phyloP scores from a whole-genome alignment of 495 filamentous ascomycete species.

The Entonaema liquescens region DNA sequence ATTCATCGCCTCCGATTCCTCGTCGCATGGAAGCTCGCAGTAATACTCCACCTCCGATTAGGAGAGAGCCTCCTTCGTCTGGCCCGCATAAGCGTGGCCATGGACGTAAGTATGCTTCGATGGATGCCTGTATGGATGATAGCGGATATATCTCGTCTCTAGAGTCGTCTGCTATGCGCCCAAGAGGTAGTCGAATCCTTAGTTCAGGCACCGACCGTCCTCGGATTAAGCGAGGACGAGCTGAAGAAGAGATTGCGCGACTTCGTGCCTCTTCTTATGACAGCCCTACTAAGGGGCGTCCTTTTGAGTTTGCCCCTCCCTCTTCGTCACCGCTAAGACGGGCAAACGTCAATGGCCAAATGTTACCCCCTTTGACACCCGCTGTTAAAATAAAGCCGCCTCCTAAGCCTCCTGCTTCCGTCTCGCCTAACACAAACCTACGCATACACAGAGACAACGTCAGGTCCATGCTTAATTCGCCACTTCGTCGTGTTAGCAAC shows the following conservation, averaged over 20 bases:
- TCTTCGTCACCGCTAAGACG: conserved; percentile 71
- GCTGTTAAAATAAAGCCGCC: conserved; percentile 86
- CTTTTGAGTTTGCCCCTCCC: conserved; percentile 54
- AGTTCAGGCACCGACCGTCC: conserved; percentile 80
- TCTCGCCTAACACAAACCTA: conserved; percentile 95
- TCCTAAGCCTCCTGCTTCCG: conserved; percentile 80
- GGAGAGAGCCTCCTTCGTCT: conserved; percentile 67
- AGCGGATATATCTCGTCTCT: conserved; percentile 97
- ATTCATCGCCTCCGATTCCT: conserved; percentile 89
- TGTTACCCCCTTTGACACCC: conserved; percentile 85
- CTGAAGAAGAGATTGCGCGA: conserved; percentile 95
- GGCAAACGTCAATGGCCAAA: conserved; percentile 62
- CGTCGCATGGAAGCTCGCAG: conserved; percentile 68
- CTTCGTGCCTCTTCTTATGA: conserved; percentile 93
- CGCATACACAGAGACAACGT: conserved; percentile 89
- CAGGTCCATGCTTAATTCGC: conserved; percentile 87
- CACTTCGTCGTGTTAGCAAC: conserved; percentile 74
- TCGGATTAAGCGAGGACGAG: conserved; percentile 82
- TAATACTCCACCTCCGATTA: conserved; percentile 78
- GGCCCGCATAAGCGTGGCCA: conserved; percentile 62
- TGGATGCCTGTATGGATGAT: conserved; percentile 90
- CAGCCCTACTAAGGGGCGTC: conserved; percentile 76
- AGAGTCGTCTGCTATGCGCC: conserved; percentile 89
- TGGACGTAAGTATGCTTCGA: conserved; percentile 75
- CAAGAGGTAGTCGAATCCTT: conserved; percentile 66